Conservation (phyloP, 1,284 basidiomycete genomes). For the Hypsizygus ulmarius region DNA sequence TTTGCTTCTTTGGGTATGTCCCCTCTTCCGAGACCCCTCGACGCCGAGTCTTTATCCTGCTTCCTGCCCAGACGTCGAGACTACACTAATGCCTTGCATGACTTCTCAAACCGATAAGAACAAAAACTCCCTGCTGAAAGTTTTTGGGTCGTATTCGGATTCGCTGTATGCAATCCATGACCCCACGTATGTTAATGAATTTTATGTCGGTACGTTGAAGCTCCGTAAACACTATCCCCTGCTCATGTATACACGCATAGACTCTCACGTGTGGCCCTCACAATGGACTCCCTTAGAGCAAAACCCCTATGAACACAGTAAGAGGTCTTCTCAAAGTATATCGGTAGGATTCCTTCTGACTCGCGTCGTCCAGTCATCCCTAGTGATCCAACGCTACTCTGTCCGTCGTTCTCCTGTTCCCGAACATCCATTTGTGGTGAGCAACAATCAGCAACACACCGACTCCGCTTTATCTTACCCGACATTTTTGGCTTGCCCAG, state of each 20-base stretch:
- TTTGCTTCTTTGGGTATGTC: slow-evolving; percentile 9
- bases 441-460: not conserved
- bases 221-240: not conserved
- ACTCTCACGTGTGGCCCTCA: slow-evolving; percentile 1
- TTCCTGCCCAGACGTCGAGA: slow-evolving; percentile 8
- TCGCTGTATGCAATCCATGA: slow-evolving; percentile 1
- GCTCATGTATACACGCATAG: not conserved
- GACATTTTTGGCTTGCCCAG: not conserved
- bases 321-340: not conserved
- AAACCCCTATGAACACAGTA: slow-evolving; percentile 12
- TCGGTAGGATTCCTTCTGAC: slow-evolving; percentile 1
- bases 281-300: slow-evolving; percentile 7
- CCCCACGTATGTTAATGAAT: not conserved
- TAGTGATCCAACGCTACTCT: slow-evolving; percentile 4
- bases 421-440: slow-evolving; percentile 9
- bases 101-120: slow-evolving; percentile 1
- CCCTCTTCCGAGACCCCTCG: not conserved
- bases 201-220: slow-evolving; percentile 5
- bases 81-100: slow-evolving; percentile 11
- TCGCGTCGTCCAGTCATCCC: slow-evolving; percentile 1
- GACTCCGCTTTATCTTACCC: not conserved
- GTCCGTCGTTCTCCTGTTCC: slow-evolving; percentile 1
- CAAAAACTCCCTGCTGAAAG: not conserved
- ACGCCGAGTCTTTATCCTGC: not conserved
- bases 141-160: slow-evolving; percentile 3